phyloP scores from a whole-genome alignment of 2,329 filamentous ascomycete genomes.

The Malbranchea zuffiana region DNA sequence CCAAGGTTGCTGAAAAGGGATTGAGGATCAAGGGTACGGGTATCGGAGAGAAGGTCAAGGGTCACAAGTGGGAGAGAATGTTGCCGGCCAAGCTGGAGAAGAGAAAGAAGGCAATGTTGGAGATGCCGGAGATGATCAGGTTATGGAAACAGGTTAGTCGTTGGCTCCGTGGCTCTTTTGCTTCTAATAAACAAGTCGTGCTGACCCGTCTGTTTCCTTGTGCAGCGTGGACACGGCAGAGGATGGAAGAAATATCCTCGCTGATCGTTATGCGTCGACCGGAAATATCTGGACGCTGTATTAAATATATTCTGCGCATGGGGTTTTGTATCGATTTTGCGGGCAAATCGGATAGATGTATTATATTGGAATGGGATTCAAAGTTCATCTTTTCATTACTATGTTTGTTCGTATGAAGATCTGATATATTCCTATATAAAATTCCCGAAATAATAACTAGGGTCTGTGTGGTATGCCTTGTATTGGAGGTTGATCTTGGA shows the following conservation, averaged over 20 bases:
- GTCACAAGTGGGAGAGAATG: conserved; percentile 82
- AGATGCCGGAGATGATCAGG: conserved; percentile 85
- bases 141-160: conserved; percentile 78
- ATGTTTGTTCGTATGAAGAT: too few species aligned
- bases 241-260: conserved; percentile 67
- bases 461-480: too few species aligned
- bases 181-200: not conserved
- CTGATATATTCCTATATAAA: too few species aligned
- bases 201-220: conserved; percentile 6
- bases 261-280: conserved; percentile 21
- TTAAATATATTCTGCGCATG: too few species aligned
- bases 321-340: too few species aligned
- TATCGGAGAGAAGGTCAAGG: conserved; percentile 87
- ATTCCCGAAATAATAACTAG: too few species aligned
- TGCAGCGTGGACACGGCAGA: conserved; percentile 56
- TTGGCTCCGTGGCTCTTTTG: conserved; percentile 3
- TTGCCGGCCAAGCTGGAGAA: conserved; percentile 74
- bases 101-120: conserved; percentile 82
- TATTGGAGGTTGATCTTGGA: too few species aligned
- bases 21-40: conserved; percentile 84
- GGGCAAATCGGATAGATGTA: too few species aligned
- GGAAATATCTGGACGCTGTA: too few species aligned
- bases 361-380: too few species aligned
- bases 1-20: conserved; percentile 64
- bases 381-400: too few species aligned